Evolutionary conservation across 2,329 filamentous ascomycete species (phyloP).

Genomic region (Pseudogymnoascus sp.): DNA sequence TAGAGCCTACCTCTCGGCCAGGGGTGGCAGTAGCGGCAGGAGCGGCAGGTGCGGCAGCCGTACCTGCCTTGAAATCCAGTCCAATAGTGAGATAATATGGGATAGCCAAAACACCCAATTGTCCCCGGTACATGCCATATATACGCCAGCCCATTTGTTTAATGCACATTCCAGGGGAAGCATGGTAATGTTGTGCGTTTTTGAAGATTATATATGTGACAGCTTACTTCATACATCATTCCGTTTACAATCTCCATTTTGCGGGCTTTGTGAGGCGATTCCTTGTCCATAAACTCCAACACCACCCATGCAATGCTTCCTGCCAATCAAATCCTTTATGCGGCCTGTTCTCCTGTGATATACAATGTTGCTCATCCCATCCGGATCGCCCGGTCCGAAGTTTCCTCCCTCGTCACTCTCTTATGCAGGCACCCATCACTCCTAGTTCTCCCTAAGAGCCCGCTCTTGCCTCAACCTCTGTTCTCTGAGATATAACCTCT

Average conservation of each 20-base stretch:
- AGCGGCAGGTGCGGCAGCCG: neutral
- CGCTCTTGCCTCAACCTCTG: conserved; percentile 24
- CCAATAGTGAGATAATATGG: neutral
- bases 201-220: neutral
- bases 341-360: conserved; percentile 8
- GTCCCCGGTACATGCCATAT: neutral
- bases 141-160: neutral
- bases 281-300: neutral
- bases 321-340: conserved; percentile 13
- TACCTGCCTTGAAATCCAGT: neutral
- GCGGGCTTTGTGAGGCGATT: neutral
- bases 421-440: neutral
- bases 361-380: conserved; percentile 8
- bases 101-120: neutral
- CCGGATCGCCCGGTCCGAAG: neutral
- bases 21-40: neutral
- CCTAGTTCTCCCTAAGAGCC: neutral
- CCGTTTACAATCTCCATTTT: neutral
- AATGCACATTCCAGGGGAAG: neutral
- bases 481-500: conserved; percentile 27
- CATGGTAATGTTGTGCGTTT: neutral
- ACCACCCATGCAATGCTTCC: neutral
- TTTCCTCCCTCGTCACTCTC: conserved; percentile 8
- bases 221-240: neutral
- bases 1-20: neutral